Evolutionary conservation across 2,329 filamentous ascomycete species (phyloP).

Genomic region (Septoria petroselini): DNA sequence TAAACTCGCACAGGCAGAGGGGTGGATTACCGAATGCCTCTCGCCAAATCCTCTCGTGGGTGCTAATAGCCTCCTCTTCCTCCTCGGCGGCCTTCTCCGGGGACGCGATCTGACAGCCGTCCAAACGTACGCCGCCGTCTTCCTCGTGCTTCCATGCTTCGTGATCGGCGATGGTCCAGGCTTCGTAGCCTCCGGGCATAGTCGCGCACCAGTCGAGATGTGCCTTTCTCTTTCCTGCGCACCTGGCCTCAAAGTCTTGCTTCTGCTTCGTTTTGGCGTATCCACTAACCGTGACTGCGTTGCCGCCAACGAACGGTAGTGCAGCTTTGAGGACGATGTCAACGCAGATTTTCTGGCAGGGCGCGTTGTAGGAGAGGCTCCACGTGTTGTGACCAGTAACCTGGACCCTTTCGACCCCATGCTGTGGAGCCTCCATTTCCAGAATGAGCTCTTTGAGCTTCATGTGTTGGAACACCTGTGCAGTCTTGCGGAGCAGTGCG

Average conservation of each 20-base stretch:
- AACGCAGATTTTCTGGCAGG: constrained; percentile 29
- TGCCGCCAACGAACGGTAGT: constrained; percentile 26
- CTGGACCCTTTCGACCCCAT: not conserved
- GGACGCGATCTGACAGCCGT: not conserved
- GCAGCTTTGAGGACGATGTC: constrained; percentile 30
- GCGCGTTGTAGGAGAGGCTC: too few species aligned
- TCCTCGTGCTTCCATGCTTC: constrained; percentile 21
- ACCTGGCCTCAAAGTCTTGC: constrained; percentile 22
- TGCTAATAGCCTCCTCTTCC: not conserved
- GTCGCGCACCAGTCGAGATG: constrained; percentile 19
- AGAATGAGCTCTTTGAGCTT: constrained; percentile 13
- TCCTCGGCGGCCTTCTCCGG: not conserved
- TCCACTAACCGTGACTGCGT: constrained; percentile 29
- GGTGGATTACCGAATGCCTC: too few species aligned
- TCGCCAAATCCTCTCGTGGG: too few species aligned
- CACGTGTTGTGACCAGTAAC: not conserved
- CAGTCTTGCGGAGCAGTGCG: not conserved
- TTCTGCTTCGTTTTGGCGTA: constrained; percentile 30
- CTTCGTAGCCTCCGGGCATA: constrained; percentile 3
- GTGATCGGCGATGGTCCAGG: constrained; percentile 18
- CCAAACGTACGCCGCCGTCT: constrained; percentile 23
- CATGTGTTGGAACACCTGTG: constrained; percentile 10
- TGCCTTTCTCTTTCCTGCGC: constrained; percentile 13
- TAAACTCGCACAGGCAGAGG: too few species aligned
- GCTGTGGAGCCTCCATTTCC: not conserved